Evolutionary conservation across 192 early-diverging fungal species (phyloP).

Genomic region (Rhizoclosmatium sp.): DNA sequence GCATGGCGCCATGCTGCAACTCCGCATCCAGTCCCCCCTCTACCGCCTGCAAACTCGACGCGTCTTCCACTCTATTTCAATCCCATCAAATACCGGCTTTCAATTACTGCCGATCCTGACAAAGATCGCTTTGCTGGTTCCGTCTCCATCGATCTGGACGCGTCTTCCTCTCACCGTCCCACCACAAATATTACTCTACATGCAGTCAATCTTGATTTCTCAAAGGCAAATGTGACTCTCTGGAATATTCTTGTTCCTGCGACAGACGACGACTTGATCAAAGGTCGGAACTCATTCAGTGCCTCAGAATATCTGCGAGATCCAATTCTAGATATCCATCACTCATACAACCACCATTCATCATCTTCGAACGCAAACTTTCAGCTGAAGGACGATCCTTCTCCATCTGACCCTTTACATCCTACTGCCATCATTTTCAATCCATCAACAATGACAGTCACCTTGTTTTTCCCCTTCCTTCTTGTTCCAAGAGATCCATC

Average conservation of each 20-base stretch:
- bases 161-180: not conserved
- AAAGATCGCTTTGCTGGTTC: not conserved
- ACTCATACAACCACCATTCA: too few species aligned
- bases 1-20: not conserved
- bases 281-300: too few species aligned
- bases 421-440: slow-evolving; percentile 1
- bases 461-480: not conserved
- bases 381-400: not conserved
- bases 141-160: not conserved
- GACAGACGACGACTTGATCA: too few species aligned
- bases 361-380: too few species aligned
- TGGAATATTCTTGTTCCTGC: not conserved
- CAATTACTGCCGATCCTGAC: not conserved
- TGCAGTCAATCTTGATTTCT: not conserved
- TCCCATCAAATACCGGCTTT: not conserved
- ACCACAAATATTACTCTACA: not conserved
- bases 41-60: not conserved
- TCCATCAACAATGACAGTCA: slow-evolving; percentile 7
- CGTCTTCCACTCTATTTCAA: not conserved
- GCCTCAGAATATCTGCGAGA: too few species aligned
- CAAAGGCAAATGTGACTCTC: not conserved
- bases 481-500: not conserved
- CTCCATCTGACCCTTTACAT: not conserved
- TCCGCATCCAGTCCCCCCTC: not conserved
- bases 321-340: too few species aligned